These are phyloP conservation scores for Sphagnum tenellum DNA, from an alignment of 225 moss, liverwort and hornwort species.

Conservation along the genomic window DNA sequence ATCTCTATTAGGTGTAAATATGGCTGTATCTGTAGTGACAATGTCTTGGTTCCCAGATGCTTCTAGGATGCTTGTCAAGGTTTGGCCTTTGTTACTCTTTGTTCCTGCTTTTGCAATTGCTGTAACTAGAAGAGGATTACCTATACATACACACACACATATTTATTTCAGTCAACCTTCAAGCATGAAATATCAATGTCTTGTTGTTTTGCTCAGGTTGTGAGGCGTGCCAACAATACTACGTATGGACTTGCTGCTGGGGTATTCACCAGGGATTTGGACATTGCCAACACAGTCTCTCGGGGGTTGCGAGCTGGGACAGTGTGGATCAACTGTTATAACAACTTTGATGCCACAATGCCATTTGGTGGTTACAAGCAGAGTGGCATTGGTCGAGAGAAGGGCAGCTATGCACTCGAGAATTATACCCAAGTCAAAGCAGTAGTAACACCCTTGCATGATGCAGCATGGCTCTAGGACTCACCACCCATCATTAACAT, in stretches of 20 bases:
- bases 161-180: no score
- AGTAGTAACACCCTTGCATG: constrained; percentile 48
- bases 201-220: constrained; percentile 21
- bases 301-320: constrained; percentile 59
- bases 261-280: constrained; percentile 63
- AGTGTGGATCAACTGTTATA: constrained; percentile 75
- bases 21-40: background rate
- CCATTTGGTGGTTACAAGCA: constrained; percentile 93
- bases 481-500: no score
- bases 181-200: background rate
- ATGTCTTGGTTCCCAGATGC: background rate
- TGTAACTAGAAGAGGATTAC: no score
- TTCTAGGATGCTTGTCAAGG: no score
- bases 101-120: no score
- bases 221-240: constrained; percentile 61
- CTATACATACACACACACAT: no score
- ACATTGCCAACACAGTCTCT: constrained; percentile 53
- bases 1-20: background rate
- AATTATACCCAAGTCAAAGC: constrained; percentile 86
- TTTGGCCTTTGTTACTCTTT: no score
- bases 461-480: constrained; percentile 51
- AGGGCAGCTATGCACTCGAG: constrained; percentile 61
- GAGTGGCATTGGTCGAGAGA: constrained; percentile 87
- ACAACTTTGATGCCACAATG: constrained; percentile 59
- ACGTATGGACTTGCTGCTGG: constrained; percentile 72